A percentile compares a stretch with the other conserved stretches of the same genome.
Conservation (phyloP, 2,329 filamentous ascomycete genomes). For the Paracorniculantispora psalliotae region DNA sequence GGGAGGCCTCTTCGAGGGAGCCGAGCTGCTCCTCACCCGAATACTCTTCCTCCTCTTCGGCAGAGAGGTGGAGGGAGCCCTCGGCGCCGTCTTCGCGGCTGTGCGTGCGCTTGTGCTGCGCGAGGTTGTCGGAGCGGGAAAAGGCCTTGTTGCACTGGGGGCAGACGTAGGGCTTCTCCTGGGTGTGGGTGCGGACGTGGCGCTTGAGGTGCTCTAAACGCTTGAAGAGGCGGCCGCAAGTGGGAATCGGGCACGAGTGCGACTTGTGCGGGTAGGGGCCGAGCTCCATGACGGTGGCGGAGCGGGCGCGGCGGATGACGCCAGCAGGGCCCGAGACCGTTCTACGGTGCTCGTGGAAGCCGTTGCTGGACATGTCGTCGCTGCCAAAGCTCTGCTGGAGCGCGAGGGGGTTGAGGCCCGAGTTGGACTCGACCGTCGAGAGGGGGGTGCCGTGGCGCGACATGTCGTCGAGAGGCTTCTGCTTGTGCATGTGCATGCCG, state of each 20-base stretch:
- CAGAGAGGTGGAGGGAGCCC: conserved; percentile 57
- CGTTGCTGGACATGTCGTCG: conserved; percentile 16
- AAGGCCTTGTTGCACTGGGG: conserved; percentile 98
- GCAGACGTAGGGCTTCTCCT: conserved; percentile 98
- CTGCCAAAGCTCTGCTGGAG: conserved; percentile 64
- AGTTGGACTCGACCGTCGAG: conserved; percentile 77
- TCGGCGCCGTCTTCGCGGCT: conserved; percentile 60
- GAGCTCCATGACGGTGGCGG: conserved; percentile 93
- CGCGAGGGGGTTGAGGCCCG: conserved; percentile 64
- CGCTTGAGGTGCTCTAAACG: conserved; percentile 96
- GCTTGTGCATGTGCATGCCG: conserved; percentile 66
- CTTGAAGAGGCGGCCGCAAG: conserved; percentile 96
- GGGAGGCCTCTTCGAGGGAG: conserved; percentile 73
- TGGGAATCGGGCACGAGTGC: conserved; percentile 98
- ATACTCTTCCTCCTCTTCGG: conserved; percentile 80
- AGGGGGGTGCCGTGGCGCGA: conserved; percentile 90
- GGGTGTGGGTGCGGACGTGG: conserved; percentile 98
- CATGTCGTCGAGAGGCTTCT: conserved; percentile 58
- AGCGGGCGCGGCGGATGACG: conserved; percentile 83
- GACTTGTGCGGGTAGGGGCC: conserved; percentile 96
- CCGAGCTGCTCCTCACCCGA: conserved; percentile 80
- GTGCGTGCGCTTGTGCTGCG: conserved; percentile 85
- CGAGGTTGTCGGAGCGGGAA: conserved; percentile 96
- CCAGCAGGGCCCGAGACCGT: conserved; percentile 66
- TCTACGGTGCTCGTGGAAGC: conserved; percentile 49